Conservation (phyloP, 208 protist genomes). For the Giardia duodenalis region DNA sequence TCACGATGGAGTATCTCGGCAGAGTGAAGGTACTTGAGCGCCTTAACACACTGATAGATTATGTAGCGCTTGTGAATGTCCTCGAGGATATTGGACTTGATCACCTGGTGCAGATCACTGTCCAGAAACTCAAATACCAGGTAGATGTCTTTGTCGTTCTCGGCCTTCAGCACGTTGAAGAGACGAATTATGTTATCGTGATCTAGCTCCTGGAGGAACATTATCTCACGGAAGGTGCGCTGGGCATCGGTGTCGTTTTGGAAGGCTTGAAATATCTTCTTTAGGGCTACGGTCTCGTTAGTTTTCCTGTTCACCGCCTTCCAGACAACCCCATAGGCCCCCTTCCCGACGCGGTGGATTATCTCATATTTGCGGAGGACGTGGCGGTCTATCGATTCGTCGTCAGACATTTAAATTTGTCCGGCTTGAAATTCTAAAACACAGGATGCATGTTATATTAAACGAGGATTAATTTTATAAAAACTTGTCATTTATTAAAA, state of each 20-base stretch:
- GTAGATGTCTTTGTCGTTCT: conserved; percentile 60
- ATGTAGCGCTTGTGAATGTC: conserved; percentile 59
- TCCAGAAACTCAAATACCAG: conserved; percentile 63
- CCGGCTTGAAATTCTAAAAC: neutral
- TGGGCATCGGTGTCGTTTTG: conserved; percentile 58
- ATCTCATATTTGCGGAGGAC: conserved; percentile 37
- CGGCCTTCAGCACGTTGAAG: conserved; percentile 55
- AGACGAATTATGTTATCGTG: conserved; percentile 57
- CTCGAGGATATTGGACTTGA: conserved; percentile 82
- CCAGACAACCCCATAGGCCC: conserved; percentile 41
- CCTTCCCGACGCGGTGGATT: conserved; percentile 30
- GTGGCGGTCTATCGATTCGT: conserved; percentile 24
- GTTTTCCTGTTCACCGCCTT: conserved; percentile 35
- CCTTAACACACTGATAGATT: conserved; percentile 54
- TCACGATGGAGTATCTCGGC: conserved; percentile 66
- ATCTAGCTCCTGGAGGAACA: conserved; percentile 51
- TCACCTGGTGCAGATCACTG: conserved; percentile 67
- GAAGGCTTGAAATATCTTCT: conserved; percentile 63
- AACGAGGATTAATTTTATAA: too few species aligned
- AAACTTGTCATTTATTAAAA: too few species aligned
- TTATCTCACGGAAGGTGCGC: conserved; percentile 58
- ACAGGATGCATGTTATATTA: too few species aligned
- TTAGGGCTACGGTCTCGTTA: conserved; percentile 51
- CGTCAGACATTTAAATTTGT: neutral
- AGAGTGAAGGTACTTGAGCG: conserved; percentile 51